Evolutionary conservation across 768 basidiomycete species (phyloP).

Genomic region (Kwoniella mangroviensis): DNA sequence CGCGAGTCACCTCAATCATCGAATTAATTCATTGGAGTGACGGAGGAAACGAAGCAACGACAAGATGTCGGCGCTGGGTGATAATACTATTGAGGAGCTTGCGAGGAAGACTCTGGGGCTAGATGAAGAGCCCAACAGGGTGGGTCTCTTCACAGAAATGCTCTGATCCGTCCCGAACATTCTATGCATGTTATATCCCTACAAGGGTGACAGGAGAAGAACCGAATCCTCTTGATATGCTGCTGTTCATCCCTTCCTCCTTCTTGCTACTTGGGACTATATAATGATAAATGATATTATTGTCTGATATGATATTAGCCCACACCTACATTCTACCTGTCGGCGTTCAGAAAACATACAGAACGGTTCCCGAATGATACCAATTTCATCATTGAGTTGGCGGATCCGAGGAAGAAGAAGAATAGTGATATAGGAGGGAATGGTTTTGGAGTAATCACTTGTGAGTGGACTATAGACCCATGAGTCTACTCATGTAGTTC

Average conservation of each 20-base stretch:
- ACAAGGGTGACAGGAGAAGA: neutral
- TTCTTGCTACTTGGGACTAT: too few species aligned
- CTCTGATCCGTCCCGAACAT: neutral
- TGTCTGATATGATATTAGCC: neutral
- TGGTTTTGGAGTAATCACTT: constrained; percentile 46
- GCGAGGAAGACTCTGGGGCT: constrained; percentile 34
- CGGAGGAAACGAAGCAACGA: neutral
- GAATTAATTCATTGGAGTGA: too few species aligned
- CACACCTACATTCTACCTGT: constrained; percentile 14
- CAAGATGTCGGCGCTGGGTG: neutral
- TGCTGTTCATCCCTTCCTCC: constrained; percentile 3
- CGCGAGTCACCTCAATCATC: too few species aligned
- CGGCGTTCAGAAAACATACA: neutral
- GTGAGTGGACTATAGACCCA: constrained; percentile 26
- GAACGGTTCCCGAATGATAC: constrained; percentile 18
- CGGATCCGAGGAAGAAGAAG: constrained; percentile 17
- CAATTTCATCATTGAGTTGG: constrained; percentile 46
- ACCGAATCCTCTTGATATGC: too few species aligned
- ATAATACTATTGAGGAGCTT: constrained; percentile 57
- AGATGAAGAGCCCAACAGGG: constrained; percentile 32
- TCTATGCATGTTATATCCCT: neutral
- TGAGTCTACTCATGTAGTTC: too few species aligned
- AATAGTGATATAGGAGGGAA: constrained; percentile 34
- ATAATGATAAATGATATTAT: neutral
- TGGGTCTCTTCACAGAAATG: too few species aligned